Conservation (phyloP, 352 stramenopile species). For the Pythium rishiriense region DNA sequence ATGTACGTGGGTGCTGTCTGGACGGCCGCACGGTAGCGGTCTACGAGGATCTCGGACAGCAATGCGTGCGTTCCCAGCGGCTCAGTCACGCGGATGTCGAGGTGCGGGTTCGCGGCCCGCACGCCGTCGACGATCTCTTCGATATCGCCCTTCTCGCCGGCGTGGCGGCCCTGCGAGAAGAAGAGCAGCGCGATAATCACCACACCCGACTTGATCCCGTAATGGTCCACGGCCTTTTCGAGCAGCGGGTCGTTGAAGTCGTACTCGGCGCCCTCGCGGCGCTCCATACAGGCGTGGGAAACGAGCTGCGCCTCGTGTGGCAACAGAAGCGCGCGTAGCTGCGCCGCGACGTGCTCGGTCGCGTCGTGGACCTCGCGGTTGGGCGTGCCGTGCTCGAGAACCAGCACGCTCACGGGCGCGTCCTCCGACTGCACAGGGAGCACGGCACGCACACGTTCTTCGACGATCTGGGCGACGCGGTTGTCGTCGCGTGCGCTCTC, state of each 20-base stretch:
- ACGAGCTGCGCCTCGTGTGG: slow-evolving; percentile 42
- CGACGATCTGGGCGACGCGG: slow-evolving; percentile 61
- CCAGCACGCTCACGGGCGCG: slow-evolving; percentile 47
- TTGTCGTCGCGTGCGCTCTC: slow-evolving; percentile 42
- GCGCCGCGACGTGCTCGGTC: slow-evolving; percentile 53
- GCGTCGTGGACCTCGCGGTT: slow-evolving; percentile 71
- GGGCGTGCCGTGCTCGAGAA: slow-evolving; percentile 78
- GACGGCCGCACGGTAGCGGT: slow-evolving; percentile 53
- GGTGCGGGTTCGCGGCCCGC: slow-evolving; percentile 36
- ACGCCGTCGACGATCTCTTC: slow-evolving; percentile 65
- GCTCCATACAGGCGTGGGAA: slow-evolving; percentile 74
- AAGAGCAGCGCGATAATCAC: slow-evolving; percentile 79
- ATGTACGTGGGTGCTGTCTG: slow-evolving; percentile 7
- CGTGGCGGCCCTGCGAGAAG: slow-evolving; percentile 72
- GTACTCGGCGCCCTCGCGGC: slow-evolving; percentile 61
- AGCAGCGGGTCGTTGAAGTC: slow-evolving; percentile 87
- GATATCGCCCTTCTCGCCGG: slow-evolving; percentile 75
- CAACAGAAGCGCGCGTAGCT: slow-evolving; percentile 44
- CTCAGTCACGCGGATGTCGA: slow-evolving; percentile 65
- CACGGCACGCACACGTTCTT: slow-evolving; percentile 46
- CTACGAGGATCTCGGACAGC: slow-evolving; percentile 61
- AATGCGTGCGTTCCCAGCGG: slow-evolving; percentile 65
- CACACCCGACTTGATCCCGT: slow-evolving; percentile 55
- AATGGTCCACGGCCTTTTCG: slow-evolving; percentile 56
- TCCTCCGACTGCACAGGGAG: slow-evolving; percentile 39